Evolutionary conservation across 1,284 basidiomycete species (phyloP).

Genomic region (Sporisorium graminicola): DNA sequence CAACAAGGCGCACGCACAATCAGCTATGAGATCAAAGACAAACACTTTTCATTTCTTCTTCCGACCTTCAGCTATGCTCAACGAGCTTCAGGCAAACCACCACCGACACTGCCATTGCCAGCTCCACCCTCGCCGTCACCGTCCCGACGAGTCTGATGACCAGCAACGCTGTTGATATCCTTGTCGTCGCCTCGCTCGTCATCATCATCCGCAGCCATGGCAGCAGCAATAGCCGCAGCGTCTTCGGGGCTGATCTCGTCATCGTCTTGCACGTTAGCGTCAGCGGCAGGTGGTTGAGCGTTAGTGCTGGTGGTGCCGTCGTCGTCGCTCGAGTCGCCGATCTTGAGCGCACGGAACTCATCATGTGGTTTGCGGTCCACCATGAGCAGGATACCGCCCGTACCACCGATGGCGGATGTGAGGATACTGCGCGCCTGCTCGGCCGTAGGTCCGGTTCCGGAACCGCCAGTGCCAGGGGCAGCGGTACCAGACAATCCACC

Average conservation of each 20-base stretch:
- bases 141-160: slow-evolving; percentile 18
- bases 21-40: not conserved
- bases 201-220: slow-evolving; percentile 59
- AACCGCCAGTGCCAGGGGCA: not conserved
- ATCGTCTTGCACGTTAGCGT: slow-evolving; percentile 5
- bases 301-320: slow-evolving; percentile 17
- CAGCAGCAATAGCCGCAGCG: slow-evolving; percentile 55
- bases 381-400: slow-evolving; percentile 66
- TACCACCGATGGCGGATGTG: slow-evolving; percentile 57
- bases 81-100: slow-evolving; percentile 40
- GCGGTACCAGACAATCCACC: not conserved
- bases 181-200: slow-evolving; percentile 57
- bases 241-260: slow-evolving; percentile 58
- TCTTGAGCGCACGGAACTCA: slow-evolving; percentile 52
- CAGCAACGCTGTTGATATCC: slow-evolving; percentile 44
- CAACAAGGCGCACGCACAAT: not conserved
- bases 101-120: slow-evolving; percentile 6
- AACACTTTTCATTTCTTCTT: not conserved
- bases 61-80: slow-evolving; percentile 2
- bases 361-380: slow-evolving; percentile 58
- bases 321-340: slow-evolving; percentile 34
- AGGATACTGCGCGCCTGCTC: slow-evolving; percentile 55
- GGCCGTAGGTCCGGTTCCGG: slow-evolving; percentile 26
- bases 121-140: slow-evolving; percentile 8
- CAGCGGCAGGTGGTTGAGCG: not conserved